These are phyloP conservation scores for Ensete glaucum DNA, from an alignment of 176 grass and related monocot species.

Conservation along the genomic window DNA sequence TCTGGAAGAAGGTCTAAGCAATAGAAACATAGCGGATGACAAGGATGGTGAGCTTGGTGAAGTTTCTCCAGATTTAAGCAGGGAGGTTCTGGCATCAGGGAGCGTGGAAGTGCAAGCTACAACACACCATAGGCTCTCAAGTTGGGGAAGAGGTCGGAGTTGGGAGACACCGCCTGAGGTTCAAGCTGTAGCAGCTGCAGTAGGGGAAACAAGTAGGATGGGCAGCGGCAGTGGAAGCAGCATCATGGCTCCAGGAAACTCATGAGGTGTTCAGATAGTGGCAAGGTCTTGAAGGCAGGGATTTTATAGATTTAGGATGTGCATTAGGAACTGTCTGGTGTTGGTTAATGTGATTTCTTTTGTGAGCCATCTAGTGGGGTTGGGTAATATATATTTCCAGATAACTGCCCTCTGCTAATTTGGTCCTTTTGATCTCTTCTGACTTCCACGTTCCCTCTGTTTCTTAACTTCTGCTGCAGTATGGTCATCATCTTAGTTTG, in stretches of 20 bases:
- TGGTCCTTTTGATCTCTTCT: background rate
- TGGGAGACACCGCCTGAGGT: background rate
- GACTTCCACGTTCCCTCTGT: background rate
- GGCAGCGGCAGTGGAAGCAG: background rate
- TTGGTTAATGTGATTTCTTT: background rate
- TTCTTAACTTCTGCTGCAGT: background rate
- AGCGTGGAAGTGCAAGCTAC: background rate
- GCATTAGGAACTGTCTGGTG: background rate
- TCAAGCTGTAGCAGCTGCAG: background rate
- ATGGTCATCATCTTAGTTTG: background rate
- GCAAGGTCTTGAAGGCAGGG: background rate
- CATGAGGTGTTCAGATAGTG: background rate
- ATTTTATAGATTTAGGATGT: conserved; percentile 1
- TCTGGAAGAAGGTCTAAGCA: conserved; percentile 3
- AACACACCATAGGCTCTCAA: background rate
- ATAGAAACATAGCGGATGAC: background rate
- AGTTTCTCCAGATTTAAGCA: conserved; percentile 6
- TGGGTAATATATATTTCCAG: background rate
- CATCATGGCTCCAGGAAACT: background rate
- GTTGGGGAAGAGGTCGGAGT: conserved; percentile 8
- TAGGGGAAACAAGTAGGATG: background rate
- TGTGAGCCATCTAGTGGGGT: background rate
- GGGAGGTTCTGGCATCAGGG: background rate
- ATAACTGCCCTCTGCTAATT: background rate
- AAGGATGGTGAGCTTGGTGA: conserved; percentile 1